Evolutionary conservation across 179 eudicot genomes (phyloP), one percentile per base, ranked within the genome.

Genomic region (Corrigiola litoralis): DNA sequence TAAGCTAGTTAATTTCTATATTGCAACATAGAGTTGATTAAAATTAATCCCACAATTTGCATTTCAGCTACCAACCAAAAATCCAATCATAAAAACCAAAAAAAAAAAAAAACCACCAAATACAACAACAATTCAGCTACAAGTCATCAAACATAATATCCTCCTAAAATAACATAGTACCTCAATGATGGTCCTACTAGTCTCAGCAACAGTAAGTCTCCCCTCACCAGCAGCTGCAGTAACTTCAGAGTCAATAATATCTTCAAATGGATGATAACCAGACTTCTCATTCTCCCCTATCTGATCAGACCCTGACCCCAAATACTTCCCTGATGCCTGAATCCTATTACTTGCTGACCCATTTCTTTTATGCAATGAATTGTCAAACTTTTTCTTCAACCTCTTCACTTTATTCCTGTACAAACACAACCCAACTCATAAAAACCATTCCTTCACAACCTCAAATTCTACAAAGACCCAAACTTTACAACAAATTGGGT

Each of bases 161-260:
- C 27, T 28, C 12, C 14, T 9, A 31, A n/a, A 16, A 47, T 12
- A 59, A 45, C 33, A 34, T 5, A 28, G 18, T 79, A 90, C 97
- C 97, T 88, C 97, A 71, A 91, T 83, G 46, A 91, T 75, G 42
- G 97, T 91, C 72, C 92, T 81, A 57, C 84, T 75, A 63, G 81
- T 88, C 81, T 91, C 92, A 6, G 95, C 87, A 59, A 88, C 80
- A 42, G 84, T 72, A 58, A 91, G 85, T 33, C 73, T 77, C 58
- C 80, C 82, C 31, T 84, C 92, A 32, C 71, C 90, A 56, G 71
- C 90, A 56, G 71, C 67, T 69, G 55, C 85, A 34, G 78, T 5
- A 12, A 54, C 33, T 60, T 84, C 86, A 7, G 87, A 68, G 27
- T 78, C 95, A 4, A 72, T 42, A 79, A 91, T 83, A 58, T 91